Evolutionary conservation across 139 green algal genomes (phyloP).

Genomic region (Micractinium sp.): DNA sequence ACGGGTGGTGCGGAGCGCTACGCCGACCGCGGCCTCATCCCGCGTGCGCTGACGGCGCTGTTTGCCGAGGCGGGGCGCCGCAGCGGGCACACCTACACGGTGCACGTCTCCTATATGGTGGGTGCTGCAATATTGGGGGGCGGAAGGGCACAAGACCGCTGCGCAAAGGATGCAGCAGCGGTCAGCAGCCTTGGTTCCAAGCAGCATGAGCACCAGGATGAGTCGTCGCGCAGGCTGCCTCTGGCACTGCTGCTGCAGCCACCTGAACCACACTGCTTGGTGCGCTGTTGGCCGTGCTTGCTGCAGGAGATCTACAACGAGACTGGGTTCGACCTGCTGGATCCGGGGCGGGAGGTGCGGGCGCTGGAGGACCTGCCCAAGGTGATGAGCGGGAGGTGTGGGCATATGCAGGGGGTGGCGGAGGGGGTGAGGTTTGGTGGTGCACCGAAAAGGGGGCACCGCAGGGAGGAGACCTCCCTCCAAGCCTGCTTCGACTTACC

Average conservation of each 20-base stretch:
- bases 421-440: not conserved
- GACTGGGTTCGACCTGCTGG: conserved; percentile 84
- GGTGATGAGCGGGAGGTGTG: conserved; percentile 23
- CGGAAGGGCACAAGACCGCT: conserved; percentile 60
- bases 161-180: conserved; percentile 67
- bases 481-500: not conserved
- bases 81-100: conserved; percentile 77
- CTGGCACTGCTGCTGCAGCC: too few relatives aligned
- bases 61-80: conserved; percentile 78
- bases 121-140: not conserved
- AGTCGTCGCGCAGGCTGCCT: too few relatives aligned
- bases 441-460: not conserved
- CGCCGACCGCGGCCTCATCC: conserved; percentile 81
- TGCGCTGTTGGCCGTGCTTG: too few relatives aligned
- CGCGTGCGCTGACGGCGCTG: conserved; percentile 84
- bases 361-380: conserved; percentile 26
- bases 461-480: not conserved
- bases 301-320: conserved; percentile 45
- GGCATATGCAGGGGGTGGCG: not conserved
- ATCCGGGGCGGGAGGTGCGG: not conserved
- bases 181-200: not conserved
- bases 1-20: conserved; percentile 71
- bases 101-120: conserved; percentile 89
- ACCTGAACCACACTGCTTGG: too few relatives aligned
- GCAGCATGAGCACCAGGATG: not conserved